Conservation (phyloP, 148 eudicot species). For the Rhododendron vialii region DNA sequence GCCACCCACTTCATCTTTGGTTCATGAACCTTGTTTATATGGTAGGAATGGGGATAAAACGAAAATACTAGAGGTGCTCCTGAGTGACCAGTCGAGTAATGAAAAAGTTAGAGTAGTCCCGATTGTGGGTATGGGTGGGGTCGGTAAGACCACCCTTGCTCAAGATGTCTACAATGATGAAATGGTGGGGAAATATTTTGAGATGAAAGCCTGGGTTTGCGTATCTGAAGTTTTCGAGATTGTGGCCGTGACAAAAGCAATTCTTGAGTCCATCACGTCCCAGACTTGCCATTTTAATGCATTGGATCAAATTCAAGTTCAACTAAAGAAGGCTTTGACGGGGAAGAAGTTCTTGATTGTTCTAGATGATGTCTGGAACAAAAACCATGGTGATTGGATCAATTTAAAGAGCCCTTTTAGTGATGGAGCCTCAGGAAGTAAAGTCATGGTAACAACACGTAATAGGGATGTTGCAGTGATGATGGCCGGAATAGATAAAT, state of each 20-base stretch:
- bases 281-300: not conserved
- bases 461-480: too few species aligned
- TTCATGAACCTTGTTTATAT: not conserved
- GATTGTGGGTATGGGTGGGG: slow-evolving; percentile 22
- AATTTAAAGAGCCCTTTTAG: too few species aligned
- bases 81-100: not conserved
- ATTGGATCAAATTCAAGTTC: not conserved
- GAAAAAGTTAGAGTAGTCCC: not conserved
- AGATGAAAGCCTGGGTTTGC: slow-evolving; percentile 22
- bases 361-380: too few species aligned
- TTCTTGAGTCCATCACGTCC: slow-evolving; percentile 11
- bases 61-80: slow-evolving; percentile 2
- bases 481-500: too few species aligned
- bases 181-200: slow-evolving; percentile 1
- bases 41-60: not conserved
- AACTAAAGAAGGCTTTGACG: too few species aligned
- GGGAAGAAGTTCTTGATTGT: too few species aligned
- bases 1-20: not conserved
- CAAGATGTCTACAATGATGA: slow-evolving; percentile 16
- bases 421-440: too few species aligned
- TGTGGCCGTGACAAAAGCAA: slow-evolving; percentile 12
- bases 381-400: too few species aligned
- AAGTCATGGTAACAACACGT: too few species aligned
- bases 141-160: slow-evolving; percentile 33
- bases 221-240: slow-evolving; percentile 18